Evolutionary conservation across 345 rosid genomes (phyloP).

Genomic region (Eucalyptus camaldulensis): DNA sequence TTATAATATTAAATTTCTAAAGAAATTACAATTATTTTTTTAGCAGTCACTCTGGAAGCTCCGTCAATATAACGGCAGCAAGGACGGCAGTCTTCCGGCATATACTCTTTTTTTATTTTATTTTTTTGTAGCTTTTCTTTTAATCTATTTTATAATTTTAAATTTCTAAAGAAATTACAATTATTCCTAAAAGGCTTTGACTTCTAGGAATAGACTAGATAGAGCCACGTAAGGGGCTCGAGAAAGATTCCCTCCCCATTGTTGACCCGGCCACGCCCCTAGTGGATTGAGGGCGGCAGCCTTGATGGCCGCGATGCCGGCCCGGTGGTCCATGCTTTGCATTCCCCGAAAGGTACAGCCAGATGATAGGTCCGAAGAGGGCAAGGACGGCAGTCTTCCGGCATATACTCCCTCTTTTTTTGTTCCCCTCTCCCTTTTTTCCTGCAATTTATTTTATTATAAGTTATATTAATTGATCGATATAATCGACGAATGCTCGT

Average conservation of each 20-base stretch:
- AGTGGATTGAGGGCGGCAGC: no score
- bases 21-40: neutral
- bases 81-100: neutral
- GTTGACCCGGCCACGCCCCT: no score
- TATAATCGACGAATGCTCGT: neutral
- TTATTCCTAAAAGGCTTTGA: neutral
- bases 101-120: neutral
- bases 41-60: neutral
- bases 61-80: neutral
- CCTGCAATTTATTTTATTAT: neutral
- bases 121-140: no score
- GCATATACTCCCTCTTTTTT: neutral
- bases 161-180: neutral
- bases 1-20: neutral
- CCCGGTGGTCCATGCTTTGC: no score
- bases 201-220: no score
- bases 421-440: neutral
- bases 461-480: neutral
- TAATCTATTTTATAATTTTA: neutral
- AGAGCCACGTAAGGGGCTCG: no score
- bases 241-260: no score
- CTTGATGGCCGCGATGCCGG: no score
- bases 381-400: neutral
- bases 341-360: no score
- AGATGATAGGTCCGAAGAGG: no score